Conservation (phyloP, 768 basidiomycete genomes). For the Auriculariales sp. region DNA sequence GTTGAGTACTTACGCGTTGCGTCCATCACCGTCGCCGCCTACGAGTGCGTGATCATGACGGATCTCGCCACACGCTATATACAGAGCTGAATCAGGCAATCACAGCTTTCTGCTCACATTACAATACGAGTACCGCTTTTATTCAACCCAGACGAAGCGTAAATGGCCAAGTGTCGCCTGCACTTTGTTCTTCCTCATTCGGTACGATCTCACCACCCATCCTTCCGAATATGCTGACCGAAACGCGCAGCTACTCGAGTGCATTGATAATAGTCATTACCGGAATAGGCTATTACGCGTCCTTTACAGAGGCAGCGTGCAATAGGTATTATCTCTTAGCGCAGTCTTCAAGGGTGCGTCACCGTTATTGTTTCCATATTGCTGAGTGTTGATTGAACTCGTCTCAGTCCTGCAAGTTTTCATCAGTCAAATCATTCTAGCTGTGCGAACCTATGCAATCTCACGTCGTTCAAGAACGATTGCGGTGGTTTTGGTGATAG, state of each 20-base stretch:
- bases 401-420: too few species aligned
- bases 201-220: constrained; percentile 18
- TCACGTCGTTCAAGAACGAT: too few species aligned
- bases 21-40: constrained; percentile 23
- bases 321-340: constrained; percentile 32
- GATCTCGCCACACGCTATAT: not conserved
- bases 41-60: constrained; percentile 18
- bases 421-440: too few species aligned
- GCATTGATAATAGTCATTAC: constrained; percentile 32
- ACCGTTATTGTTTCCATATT: too few species aligned
- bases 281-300: constrained; percentile 44
- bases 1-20: constrained; percentile 18
- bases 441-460: too few species aligned
- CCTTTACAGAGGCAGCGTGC: constrained; percentile 35
- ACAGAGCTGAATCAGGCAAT: not conserved
- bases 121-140: constrained; percentile 19
- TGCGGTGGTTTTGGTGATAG: too few species aligned
- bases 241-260: constrained; percentile 24
- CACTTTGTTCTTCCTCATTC: constrained; percentile 28
- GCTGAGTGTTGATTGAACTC: too few species aligned
- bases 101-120: constrained; percentile 19
- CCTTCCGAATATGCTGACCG: not conserved
- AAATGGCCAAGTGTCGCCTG: constrained; percentile 10
- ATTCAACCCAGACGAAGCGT: constrained; percentile 15
- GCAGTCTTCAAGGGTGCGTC: constrained; percentile 44